phyloP scores from a whole-genome alignment of 1,139 yeast genomes.

The Blastobotrys capitulatus region DNA sequence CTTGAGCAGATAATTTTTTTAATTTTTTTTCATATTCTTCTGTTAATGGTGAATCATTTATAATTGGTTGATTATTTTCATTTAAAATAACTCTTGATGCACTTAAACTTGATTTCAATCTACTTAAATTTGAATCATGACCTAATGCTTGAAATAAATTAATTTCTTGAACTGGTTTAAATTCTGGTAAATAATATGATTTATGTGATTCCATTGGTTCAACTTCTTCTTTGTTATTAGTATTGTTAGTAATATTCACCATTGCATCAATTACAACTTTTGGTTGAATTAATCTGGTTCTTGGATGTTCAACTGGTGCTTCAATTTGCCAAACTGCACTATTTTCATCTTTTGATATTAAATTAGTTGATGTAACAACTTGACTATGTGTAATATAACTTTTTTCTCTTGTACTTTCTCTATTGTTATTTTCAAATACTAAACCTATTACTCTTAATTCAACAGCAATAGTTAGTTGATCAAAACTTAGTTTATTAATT shows the following conservation, averaged over 20 bases:
- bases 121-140: constrained; percentile 15
- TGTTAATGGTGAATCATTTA: neutral
- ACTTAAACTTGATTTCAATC: constrained; percentile 9
- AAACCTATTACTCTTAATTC: constrained; percentile 17
- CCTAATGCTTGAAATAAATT: constrained; percentile 23
- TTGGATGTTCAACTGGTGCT: constrained; percentile 26
- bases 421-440: constrained; percentile 4
- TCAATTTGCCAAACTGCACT: constrained; percentile 25
- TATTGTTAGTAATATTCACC: constrained; percentile 12
- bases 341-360: constrained; percentile 9
- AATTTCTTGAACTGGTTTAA: constrained; percentile 21
- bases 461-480: constrained; percentile 15
- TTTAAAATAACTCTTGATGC: constrained; percentile 9
- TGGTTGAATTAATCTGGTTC: constrained; percentile 25
- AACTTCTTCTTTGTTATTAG: neutral
- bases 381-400: constrained; percentile 18
- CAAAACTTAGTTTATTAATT: constrained; percentile 2
- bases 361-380: constrained; percentile 13
- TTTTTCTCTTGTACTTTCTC: constrained; percentile 1
- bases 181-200: constrained; percentile 17
- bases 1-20: constrained; percentile 14
- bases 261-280: constrained; percentile 20
- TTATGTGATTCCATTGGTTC: constrained; percentile 2
- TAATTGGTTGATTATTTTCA: neutral
- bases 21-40: constrained; percentile 8